Conservation (phyloP, 148 eudicot species). For the Nyssa sinensis region DNA sequence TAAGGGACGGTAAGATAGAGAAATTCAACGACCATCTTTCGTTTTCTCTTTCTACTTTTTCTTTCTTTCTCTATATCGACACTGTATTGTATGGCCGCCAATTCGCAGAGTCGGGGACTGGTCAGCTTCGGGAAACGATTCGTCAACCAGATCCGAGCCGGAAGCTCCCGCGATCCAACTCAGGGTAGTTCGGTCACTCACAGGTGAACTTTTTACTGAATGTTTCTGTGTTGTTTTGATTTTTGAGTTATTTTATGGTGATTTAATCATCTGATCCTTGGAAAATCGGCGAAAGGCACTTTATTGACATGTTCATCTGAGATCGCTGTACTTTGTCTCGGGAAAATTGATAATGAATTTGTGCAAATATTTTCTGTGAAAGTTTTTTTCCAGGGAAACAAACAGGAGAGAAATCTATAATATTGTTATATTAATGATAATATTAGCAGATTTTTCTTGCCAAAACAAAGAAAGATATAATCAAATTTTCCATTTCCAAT, state of each 20-base stretch:
- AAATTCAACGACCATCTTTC: too few relatives aligned
- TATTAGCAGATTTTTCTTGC: too few relatives aligned
- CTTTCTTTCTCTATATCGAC: constrained; percentile 4
- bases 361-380: neutral
- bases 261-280: neutral
- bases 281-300: too few relatives aligned
- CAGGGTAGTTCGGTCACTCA: constrained; percentile 9
- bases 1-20: too few relatives aligned
- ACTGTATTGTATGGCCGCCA: constrained; percentile 41
- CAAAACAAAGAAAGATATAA: neutral
- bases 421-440: too few relatives aligned
- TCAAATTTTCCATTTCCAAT: neutral
- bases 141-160: constrained; percentile 23
- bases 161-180: constrained; percentile 13
- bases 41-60: neutral
- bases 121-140: constrained; percentile 31
- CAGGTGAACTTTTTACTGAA: constrained; percentile 16
- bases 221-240: neutral
- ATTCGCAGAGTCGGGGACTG: constrained; percentile 31
- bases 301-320: too few relatives aligned
- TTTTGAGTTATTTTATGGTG: too few relatives aligned
- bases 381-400: neutral
- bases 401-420: too few relatives aligned
- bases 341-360: neutral
- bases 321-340: neutral